Conservation (phyloP, 2,329 filamentous ascomycete species). For the Emergomyces africanus region DNA sequence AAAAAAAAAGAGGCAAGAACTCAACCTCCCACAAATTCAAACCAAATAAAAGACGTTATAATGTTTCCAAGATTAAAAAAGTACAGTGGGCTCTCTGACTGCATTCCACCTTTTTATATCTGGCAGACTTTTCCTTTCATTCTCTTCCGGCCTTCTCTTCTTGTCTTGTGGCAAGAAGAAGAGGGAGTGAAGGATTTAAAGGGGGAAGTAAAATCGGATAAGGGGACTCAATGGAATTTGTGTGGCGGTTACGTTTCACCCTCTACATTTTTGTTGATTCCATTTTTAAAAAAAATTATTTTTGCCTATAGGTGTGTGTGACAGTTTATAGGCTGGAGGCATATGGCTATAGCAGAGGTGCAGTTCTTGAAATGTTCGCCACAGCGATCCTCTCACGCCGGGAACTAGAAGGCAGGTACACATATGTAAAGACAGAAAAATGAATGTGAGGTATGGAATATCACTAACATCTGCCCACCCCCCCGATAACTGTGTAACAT, state of each 20-base stretch:
- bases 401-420: background rate
- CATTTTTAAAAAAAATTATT: background rate
- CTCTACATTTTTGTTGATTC: conserved; percentile 11
- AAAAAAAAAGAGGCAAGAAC: background rate
- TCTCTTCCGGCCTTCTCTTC: background rate
- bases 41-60: background rate
- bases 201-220: background rate
- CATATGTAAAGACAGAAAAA: background rate
- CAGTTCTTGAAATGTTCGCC: background rate
- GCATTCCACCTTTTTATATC: conserved; percentile 5
- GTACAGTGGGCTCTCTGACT: conserved; percentile 9
- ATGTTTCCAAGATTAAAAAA: conserved; percentile 11
- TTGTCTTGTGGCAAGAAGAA: background rate
- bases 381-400: background rate
- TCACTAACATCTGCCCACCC: background rate
- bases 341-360: background rate
- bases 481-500: background rate
- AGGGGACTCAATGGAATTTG: conserved; percentile 7
- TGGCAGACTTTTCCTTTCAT: background rate
- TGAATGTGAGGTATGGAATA: too few species aligned
- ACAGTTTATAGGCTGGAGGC: background rate
- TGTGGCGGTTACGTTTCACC: conserved; percentile 16
- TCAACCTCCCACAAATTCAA: background rate
- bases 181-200: background rate
- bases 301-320: background rate